These are phyloP conservation scores for Coniella vitis DNA, from an alignment of 2,329 filamentous ascomycete genomes.

Conservation along the genomic window DNA sequence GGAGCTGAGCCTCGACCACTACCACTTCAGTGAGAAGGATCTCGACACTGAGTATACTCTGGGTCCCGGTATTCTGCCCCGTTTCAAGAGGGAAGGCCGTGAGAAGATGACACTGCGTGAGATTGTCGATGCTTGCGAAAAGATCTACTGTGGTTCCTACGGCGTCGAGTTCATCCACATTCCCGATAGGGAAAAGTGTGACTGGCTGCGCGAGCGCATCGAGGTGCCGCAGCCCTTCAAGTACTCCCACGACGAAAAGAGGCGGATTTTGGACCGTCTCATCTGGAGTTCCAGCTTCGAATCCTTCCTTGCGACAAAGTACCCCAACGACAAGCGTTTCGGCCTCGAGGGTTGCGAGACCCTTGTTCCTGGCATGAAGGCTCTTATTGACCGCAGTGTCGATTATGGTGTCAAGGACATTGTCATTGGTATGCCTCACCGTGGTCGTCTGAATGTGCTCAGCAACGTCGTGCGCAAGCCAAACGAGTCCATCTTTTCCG, in stretches of 20 bases:
- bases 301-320: slow-evolving; percentile 90
- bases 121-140: slow-evolving; percentile 88
- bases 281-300: slow-evolving; percentile 99
- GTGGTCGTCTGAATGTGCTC: slow-evolving; percentile 94
- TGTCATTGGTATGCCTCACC: slow-evolving; percentile 98
- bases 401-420: slow-evolving; percentile 99
- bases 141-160: slow-evolving; percentile 95
- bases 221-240: slow-evolving; percentile 94
- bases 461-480: slow-evolving; percentile 98
- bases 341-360: slow-evolving; percentile 96
- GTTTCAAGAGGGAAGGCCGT: slow-evolving; percentile 80
- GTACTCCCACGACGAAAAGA: slow-evolving; percentile 97
- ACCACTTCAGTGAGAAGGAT: slow-evolving; percentile 91
- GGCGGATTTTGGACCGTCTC: slow-evolving; percentile 89
- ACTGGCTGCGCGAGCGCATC: slow-evolving; percentile 93
- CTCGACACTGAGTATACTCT: slow-evolving; percentile 87
- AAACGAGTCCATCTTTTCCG: slow-evolving; percentile 99
- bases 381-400: slow-evolving; percentile 93
- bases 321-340: slow-evolving; percentile 99
- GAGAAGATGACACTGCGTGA: slow-evolving; percentile 97
- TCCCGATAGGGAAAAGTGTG: slow-evolving; percentile 92
- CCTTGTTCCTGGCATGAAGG: slow-evolving; percentile 98
- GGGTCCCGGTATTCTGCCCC: slow-evolving; percentile 88
- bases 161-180: slow-evolving; percentile 99
- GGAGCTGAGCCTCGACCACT: slow-evolving; percentile 88